Base-by-base conservation (phyloP, 2,329 filamentous ascomycete genomes). In the Fusarium sp. region DNA sequence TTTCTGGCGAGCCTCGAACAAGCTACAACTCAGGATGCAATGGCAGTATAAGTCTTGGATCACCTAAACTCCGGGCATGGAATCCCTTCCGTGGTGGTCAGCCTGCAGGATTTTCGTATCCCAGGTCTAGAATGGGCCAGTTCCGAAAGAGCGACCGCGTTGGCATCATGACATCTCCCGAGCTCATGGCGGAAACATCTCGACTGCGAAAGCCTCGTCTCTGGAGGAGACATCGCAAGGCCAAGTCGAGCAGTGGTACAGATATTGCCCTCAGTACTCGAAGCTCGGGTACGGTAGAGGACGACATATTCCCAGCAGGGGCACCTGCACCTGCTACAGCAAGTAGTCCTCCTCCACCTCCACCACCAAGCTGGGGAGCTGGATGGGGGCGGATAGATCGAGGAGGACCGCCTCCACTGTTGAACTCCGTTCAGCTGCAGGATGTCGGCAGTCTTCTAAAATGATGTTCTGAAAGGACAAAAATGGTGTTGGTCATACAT, bases 1-100 rank as follows among this genome's bases (percentile, higher is more conserved):
- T 93, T 18, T 86, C 89, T 2, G 90, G 90, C 12, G 91, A 93
- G 77, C 82, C 87, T 4, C 85, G 88, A 3, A 89, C 89, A 21
- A 90, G 82, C 30, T 86, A 86, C 71, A 85, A 86, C 56, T 78
- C 82, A 7, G 84, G 84, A 30, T 82, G 83, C 48, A 85, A 85
- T 72, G 84, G 84, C 23, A 86, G 84, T 67, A 82, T 84, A 67
- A 76, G 75, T 48, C 74, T 79, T 13, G 79, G 76, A 21, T 74
- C 74, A 4, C 75, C 77, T 6, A 76, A 74, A 41, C 56, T 75
- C 39, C 76, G 71, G 7, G 77, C 77, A 53, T 84, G 81, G 83
- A 84, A 84, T 41, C 83, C 82, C 0, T 86, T 87, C 64, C 57
- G 68, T 6, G 84, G 84, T n/a, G 85, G 85, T 1, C 81, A 81